Evolutionary conservation across 2,329 filamentous ascomycete species (phyloP).

Genomic region (Fusarium concolor): DNA sequence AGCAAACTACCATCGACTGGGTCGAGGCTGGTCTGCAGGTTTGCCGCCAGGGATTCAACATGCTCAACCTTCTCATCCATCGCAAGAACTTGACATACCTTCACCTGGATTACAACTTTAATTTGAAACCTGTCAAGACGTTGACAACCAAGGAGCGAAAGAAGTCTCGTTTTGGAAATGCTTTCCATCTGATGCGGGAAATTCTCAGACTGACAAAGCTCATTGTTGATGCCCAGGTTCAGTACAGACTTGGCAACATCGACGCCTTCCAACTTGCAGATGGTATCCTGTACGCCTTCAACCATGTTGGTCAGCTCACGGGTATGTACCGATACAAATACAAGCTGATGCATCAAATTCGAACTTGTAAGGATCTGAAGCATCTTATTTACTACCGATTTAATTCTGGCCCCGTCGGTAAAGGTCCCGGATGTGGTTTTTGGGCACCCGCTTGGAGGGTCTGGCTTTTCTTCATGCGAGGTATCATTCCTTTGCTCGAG

Average conservation of each 20-base stretch:
- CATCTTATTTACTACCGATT: conserved; percentile 99
- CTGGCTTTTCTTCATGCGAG: conserved; percentile 99
- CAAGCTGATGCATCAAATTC: conserved; percentile 99
- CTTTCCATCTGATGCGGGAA: conserved; percentile 98
- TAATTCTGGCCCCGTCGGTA: conserved; percentile 95
- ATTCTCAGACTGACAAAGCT: conserved; percentile 95
- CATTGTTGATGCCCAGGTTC: conserved; percentile 97
- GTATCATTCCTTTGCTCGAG: conserved; percentile 95
- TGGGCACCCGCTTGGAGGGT: conserved; percentile 99
- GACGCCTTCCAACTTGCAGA: conserved; percentile 99
- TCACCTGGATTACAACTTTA: conserved; percentile 99
- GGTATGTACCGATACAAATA: conserved; percentile 99
- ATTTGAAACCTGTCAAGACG: conserved; percentile 98
- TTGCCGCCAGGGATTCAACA: conserved; percentile 98
- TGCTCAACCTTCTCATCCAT: conserved; percentile 97
- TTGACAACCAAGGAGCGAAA: conserved; percentile 98
- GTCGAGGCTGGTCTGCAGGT: conserved; percentile 98
- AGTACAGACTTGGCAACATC: conserved; percentile 97
- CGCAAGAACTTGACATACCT: conserved; percentile 98
- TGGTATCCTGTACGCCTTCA: conserved; percentile 99
- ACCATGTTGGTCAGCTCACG: conserved; percentile 96
- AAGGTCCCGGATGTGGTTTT: conserved; percentile 97
- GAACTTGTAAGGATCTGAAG: conserved; percentile 98
- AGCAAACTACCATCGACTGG: conserved; percentile 99
- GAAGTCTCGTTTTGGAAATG: conserved; percentile 98